These are phyloP conservation scores for Colletotrichum sp. DNA, from an alignment of 2,329 filamentous ascomycete species.

Conservation along the genomic window DNA sequence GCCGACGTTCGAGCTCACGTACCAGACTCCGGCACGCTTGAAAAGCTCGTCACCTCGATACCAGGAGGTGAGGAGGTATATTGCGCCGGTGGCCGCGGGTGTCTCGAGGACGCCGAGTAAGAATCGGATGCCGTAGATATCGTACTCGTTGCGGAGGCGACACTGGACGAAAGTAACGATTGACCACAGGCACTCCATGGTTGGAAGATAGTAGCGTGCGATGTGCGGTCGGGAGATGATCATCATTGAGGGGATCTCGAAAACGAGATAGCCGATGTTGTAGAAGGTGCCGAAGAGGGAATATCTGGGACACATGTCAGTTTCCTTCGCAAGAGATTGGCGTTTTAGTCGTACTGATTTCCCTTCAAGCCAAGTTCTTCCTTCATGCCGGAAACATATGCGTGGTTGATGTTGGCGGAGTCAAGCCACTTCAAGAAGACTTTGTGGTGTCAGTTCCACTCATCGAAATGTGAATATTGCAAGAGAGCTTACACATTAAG, in stretches of 20 bases:
- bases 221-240: conserved; percentile 20
- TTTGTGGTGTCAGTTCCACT: not conserved
- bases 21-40: conserved; percentile 54
- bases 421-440: conserved; percentile 37
- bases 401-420: conserved; percentile 31
- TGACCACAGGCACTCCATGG: conserved; percentile 22
- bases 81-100: conserved; percentile 15
- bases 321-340: not conserved
- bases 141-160: conserved; percentile 21
- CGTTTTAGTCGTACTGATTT: conserved; percentile 24
- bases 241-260: conserved; percentile 24
- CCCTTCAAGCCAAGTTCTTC: conserved; percentile 35
- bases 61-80: conserved; percentile 34
- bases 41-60: conserved; percentile 38
- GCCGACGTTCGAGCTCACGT: conserved; percentile 45
- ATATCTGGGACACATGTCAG: not conserved
- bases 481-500: not conserved
- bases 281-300: conserved; percentile 21
- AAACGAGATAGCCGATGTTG: conserved; percentile 22
- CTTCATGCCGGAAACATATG: conserved; percentile 44
- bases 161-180: conserved; percentile 22
- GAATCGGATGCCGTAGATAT: conserved; percentile 31
- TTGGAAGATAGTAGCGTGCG: conserved; percentile 20
- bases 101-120: too few relatives aligned
- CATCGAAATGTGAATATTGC: not conserved